These are phyloP conservation scores for Vitis rupestris DNA, from an alignment of 164 flowering plant genomes.

Conservation along the genomic window DNA sequence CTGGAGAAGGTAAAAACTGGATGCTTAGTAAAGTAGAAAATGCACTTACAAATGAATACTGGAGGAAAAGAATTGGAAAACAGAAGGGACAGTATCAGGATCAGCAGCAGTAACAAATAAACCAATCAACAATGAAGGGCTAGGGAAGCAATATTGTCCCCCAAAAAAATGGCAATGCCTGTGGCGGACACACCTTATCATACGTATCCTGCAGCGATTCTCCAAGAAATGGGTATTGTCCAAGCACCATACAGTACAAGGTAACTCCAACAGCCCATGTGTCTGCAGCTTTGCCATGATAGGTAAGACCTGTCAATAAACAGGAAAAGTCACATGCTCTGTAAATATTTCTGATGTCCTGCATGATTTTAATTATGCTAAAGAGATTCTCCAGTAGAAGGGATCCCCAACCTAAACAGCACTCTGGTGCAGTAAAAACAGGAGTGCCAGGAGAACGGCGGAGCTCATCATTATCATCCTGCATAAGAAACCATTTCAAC, in stretches of 20 bases:
- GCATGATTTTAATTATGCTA: not conserved
- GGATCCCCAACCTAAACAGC: conserved; percentile 56
- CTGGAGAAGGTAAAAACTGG: too few relatives aligned
- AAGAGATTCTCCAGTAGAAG: not conserved
- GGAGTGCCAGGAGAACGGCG: conserved; percentile 89
- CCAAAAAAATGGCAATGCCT: too few relatives aligned
- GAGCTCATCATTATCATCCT: conserved; percentile 92
- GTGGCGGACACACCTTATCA: conserved; percentile 60
- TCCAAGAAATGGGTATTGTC: conserved; percentile 88
- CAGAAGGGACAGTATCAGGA: too few relatives aligned
- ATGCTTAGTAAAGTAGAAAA: too few relatives aligned
- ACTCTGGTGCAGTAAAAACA: conserved; percentile 93
- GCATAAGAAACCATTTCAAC: conserved; percentile 6
- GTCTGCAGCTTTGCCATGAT: conserved; percentile 91
- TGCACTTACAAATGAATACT: not conserved
- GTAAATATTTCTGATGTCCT: not conserved
- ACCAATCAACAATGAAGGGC: not conserved
- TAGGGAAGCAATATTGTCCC: not conserved
- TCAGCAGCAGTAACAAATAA: not conserved
- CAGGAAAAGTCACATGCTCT: not conserved
- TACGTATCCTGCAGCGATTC: conserved; percentile 90
- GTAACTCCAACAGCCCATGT: conserved; percentile 97
- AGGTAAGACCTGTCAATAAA: conserved; percentile 61
- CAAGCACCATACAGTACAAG: conserved; percentile 73
- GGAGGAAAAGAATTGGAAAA: too few relatives aligned